phyloP scores from a whole-genome alignment of 441 rosid species.

The Lepidium campestre region DNA sequence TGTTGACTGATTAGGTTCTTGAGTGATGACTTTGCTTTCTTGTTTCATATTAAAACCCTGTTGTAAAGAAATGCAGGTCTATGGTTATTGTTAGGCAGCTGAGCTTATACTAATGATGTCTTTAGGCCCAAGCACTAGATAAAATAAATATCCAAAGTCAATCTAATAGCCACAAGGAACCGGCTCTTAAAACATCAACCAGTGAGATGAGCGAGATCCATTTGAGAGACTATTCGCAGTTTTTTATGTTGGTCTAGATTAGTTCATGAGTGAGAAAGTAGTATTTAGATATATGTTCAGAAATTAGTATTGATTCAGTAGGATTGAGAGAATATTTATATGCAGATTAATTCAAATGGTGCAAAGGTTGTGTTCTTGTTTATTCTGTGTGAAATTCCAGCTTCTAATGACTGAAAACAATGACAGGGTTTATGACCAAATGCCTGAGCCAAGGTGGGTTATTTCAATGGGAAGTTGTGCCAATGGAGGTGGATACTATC shows the following conservation, averaged over 20 bases:
- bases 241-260: not conserved
- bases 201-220: not conserved
- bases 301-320: not conserved
- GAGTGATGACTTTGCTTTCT: not conserved
- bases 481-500: constrained; percentile 97
- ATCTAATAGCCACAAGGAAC: not conserved
- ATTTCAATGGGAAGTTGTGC: constrained; percentile 99
- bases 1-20: not conserved
- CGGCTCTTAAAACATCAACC: not conserved
- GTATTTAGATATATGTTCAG: not conserved
- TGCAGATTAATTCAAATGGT: not conserved
- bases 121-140: not conserved
- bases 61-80: not conserved
- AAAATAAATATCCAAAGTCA: not conserved
- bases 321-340: not conserved
- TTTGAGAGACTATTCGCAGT: not conserved
- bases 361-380: not conserved
- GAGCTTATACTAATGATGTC: not conserved
- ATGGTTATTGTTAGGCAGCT: not conserved
- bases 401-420: constrained; percentile 13
- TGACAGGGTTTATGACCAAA: constrained; percentile 94
- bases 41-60: not conserved
- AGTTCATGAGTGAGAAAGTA: not conserved
- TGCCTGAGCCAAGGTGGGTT: constrained; percentile 99
- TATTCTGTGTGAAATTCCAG: not conserved